Percentiles rank a stretch among this genome's conserved stretches.
These are phyloP conservation scores for Saccharomycopsis hybrid DNA, from an alignment of 1,139 yeast genomes.

Conservation along the genomic window DNA sequence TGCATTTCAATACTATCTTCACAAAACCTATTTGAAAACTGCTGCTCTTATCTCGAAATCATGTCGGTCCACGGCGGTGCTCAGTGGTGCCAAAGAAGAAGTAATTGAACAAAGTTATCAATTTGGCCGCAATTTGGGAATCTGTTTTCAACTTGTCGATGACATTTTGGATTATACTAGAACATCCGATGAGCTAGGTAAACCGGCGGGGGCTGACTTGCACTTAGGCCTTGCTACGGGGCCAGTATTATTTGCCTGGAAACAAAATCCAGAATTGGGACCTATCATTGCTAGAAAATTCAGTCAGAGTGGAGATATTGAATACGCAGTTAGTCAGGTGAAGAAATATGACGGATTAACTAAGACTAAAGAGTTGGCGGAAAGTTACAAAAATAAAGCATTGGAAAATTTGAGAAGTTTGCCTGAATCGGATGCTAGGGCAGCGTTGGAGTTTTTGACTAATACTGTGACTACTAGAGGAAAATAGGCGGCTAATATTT, in stretches of 20 bases:
- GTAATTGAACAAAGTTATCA: slow-evolving; percentile 81
- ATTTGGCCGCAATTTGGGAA: slow-evolving; percentile 87
- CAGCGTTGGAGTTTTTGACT: slow-evolving; percentile 81
- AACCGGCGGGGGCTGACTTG: slow-evolving; percentile 93
- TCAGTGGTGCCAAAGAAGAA: slow-evolving; percentile 73
- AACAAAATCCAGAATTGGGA: slow-evolving; percentile 76
- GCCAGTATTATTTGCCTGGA: slow-evolving; percentile 94
- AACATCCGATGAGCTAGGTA: slow-evolving; percentile 76
- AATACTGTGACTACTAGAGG: slow-evolving; percentile 77
- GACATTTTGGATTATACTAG: slow-evolving; percentile 93
- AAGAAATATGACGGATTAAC: slow-evolving; percentile 65
- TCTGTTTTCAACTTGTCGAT: slow-evolving; percentile 94
- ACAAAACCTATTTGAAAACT: slow-evolving; percentile 90
- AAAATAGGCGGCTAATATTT: no score
- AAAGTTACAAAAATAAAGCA: slow-evolving; percentile 70
- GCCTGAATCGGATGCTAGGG: slow-evolving; percentile 85
- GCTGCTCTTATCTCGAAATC: slow-evolving; percentile 95
- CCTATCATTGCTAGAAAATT: slow-evolving; percentile 80
- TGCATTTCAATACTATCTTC: slow-evolving; percentile 89
- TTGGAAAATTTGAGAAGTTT: slow-evolving; percentile 60
- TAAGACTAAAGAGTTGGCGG: slow-evolving; percentile 72
- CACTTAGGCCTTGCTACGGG: slow-evolving; percentile 95
- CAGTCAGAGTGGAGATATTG: slow-evolving; percentile 74
- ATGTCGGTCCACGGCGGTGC: slow-evolving; percentile 87
- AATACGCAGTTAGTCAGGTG: slow-evolving; percentile 69